A percentile compares a stretch with the other conserved stretches of the same genome.
These are phyloP conservation scores for Yamadazyma epiphylla DNA, from an alignment of 1,139 yeast species.

Conservation along the genomic window DNA sequence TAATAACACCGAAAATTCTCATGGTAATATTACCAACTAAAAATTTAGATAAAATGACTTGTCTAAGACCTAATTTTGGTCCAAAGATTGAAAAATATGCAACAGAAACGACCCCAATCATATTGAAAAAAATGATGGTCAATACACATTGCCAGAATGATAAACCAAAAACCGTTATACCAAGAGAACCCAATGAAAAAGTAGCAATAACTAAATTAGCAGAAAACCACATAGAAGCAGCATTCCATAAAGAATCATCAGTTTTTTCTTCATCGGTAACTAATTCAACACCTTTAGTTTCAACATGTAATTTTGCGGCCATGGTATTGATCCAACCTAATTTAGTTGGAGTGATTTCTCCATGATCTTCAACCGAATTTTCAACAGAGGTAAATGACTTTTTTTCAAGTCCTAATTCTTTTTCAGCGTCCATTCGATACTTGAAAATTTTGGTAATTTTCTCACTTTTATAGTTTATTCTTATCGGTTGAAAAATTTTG, in stretches of 20 bases:
- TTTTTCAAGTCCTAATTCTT: conserved; percentile 7
- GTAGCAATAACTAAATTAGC: conserved; percentile 89
- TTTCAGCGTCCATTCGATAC: conserved; percentile 6
- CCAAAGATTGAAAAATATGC: conserved; percentile 85
- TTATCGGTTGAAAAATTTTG: background rate
- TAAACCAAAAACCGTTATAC: conserved; percentile 51
- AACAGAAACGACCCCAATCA: conserved; percentile 72
- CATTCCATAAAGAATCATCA: conserved; percentile 58
- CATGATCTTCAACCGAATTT: conserved; percentile 20
- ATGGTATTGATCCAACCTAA: conserved; percentile 19
- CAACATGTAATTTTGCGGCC: conserved; percentile 45
- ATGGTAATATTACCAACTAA: conserved; percentile 73
- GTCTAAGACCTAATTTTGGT: conserved; percentile 81
- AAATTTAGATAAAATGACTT: conserved; percentile 77
- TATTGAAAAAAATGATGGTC: conserved; percentile 64
- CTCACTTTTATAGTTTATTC: background rate
- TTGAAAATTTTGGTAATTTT: too few relatives aligned
- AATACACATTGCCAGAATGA: conserved; percentile 66
- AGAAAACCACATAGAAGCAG: conserved; percentile 90
- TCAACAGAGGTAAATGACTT: conserved; percentile 7
- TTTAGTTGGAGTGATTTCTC: conserved; percentile 15
- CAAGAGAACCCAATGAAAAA: conserved; percentile 76
- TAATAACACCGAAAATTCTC: conserved; percentile 73
- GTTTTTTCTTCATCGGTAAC: conserved; percentile 66
- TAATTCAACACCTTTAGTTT: conserved; percentile 66